Conservation (phyloP, 257 asterid genomes). For the Salvia miltiorrhiza region DNA sequence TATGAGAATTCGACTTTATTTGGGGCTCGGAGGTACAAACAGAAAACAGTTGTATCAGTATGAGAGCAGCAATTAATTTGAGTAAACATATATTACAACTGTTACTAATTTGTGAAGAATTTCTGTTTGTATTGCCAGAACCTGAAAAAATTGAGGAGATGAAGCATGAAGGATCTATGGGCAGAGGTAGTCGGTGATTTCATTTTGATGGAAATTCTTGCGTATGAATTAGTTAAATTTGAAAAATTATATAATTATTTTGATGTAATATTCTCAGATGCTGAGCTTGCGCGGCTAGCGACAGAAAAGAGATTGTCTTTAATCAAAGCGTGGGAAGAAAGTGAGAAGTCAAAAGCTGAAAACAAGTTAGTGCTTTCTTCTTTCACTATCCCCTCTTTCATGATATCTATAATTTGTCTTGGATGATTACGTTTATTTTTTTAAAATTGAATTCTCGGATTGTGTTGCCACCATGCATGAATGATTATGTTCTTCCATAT, state of each 20-base stretch:
- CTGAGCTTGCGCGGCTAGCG: conserved; percentile 48
- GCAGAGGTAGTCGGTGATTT: conserved; percentile 39
- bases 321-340: conserved; percentile 68
- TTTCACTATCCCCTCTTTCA: too few relatives aligned
- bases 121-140: conserved; percentile 20
- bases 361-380: conserved; percentile 58
- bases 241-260: neutral
- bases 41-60: too few relatives aligned
- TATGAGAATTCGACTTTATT: neutral
- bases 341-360: conserved; percentile 68
- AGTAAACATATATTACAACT: neutral
- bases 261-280: conserved; percentile 30
- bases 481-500: neutral
- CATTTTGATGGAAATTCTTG: conserved; percentile 6
- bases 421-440: neutral
- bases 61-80: neutral
- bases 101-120: conserved; percentile 10
- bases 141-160: conserved; percentile 37
- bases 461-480: conserved; percentile 5
- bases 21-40: neutral
- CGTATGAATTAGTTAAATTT: neutral
- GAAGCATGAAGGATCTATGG: conserved; percentile 29
- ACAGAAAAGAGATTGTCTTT: conserved; percentile 51
- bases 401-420: neutral
- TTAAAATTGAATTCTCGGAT: neutral